Percentiles rank a stretch among this genome's conserved stretches.
phyloP scores from a whole-genome alignment of 495 filamentous ascomycete species.

The Penicillium psychrofluorescens region DNA sequence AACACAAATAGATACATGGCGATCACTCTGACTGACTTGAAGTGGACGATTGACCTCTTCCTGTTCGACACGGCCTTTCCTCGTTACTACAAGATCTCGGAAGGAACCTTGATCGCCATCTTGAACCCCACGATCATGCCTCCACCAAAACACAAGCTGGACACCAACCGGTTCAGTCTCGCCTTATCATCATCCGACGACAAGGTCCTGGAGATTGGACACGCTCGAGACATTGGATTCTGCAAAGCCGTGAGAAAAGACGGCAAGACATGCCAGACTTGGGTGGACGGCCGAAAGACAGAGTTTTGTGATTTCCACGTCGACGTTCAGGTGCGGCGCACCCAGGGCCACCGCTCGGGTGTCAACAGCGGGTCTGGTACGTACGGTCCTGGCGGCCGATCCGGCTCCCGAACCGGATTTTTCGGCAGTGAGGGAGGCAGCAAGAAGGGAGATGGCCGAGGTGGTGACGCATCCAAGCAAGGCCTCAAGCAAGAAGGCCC shows the following conservation, averaged over 20 bases:
- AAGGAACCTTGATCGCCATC: slow-evolving; percentile 83
- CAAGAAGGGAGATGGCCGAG: slow-evolving; percentile 23
- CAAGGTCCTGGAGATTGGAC: slow-evolving; percentile 82
- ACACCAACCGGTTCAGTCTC: slow-evolving; percentile 77
- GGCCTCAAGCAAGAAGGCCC: slow-evolving; percentile 38
- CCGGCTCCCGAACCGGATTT: slow-evolving; percentile 36
- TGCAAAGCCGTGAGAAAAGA: slow-evolving; percentile 82
- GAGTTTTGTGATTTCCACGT: slow-evolving; percentile 93
- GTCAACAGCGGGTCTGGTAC: slow-evolving; percentile 54
- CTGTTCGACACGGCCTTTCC: slow-evolving; percentile 89
- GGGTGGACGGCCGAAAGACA: slow-evolving; percentile 83
- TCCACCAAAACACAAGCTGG: slow-evolving; percentile 60
- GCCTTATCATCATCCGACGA: slow-evolving; percentile 78
- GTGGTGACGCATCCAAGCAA: slow-evolving; percentile 8
- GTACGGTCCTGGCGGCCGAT: slow-evolving; percentile 41
- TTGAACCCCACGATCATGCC: slow-evolving; percentile 92
- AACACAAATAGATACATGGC: slow-evolving; percentile 82
- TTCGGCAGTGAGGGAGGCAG: slow-evolving; percentile 30
- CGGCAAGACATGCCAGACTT: slow-evolving; percentile 69
- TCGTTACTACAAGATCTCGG: slow-evolving; percentile 80
- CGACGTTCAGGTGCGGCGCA: slow-evolving; percentile 66
- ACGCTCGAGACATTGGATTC: slow-evolving; percentile 76
- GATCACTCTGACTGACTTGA: slow-evolving; percentile 76
- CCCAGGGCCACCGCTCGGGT: slow-evolving; percentile 66
- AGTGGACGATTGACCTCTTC: slow-evolving; percentile 86